Percentiles rank a stretch among this genome's conserved stretches.
Evolutionary conservation across 176 grass and related monocot genomes (phyloP).

Genomic region (Oryza nivara): DNA sequence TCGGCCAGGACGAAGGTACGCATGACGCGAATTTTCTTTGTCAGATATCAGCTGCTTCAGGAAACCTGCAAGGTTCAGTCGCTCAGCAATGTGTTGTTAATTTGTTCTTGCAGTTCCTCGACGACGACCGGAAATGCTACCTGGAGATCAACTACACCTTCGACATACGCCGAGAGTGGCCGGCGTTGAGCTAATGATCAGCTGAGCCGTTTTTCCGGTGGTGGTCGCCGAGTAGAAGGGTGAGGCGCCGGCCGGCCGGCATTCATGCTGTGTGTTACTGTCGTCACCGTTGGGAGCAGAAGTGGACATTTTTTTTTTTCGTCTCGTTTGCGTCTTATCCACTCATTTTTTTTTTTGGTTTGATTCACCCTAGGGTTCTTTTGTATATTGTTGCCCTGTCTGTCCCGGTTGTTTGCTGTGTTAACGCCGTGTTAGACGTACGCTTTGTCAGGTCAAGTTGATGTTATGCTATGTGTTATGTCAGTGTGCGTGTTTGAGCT

Average conservation of each 20-base stretch:
- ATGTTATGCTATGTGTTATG: not conserved
- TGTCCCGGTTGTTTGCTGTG: not conserved
- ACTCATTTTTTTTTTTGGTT: not conserved
- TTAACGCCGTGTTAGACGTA: constrained; percentile 4
- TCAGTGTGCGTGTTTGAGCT: not conserved
- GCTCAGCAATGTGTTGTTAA: not conserved
- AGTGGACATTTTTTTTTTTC: not conserved
- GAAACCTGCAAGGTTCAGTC: not conserved
- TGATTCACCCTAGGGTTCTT: constrained; percentile 14
- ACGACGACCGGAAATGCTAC: constrained; percentile 95
- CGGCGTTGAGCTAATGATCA: constrained; percentile 27
- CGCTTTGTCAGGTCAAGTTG: constrained; percentile 4
- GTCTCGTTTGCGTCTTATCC: not conserved
- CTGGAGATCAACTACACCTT: constrained; percentile 97
- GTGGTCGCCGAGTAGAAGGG: not conserved
- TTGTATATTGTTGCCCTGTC: constrained; percentile 29
- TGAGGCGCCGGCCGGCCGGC: not conserved
- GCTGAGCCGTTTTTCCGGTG: constrained; percentile 4
- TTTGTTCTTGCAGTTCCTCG: constrained; percentile 67
- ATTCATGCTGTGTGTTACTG: not conserved
- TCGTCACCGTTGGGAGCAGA: constrained; percentile 22
- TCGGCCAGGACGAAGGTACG: constrained; percentile 89
- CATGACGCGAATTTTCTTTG: not conserved
- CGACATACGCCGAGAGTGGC: constrained; percentile 95
- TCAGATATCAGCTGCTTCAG: not conserved